Conservation (phyloP, 768 basidiomycete genomes). For the Lactifluus rugatus region DNA sequence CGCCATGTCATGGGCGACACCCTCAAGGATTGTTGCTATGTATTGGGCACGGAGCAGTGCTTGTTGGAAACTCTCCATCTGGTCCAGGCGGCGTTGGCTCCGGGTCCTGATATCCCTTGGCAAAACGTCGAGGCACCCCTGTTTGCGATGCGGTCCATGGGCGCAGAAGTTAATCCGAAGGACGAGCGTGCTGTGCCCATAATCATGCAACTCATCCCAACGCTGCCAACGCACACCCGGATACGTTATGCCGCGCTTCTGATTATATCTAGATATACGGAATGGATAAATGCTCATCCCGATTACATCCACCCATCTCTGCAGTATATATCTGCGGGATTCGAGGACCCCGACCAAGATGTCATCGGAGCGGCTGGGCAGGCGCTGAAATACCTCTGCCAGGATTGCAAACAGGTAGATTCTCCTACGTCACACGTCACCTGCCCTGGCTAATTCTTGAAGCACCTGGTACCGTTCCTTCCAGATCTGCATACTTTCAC, state of each 20-base stretch:
- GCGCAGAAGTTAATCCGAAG: constrained; percentile 76
- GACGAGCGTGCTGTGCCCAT: constrained; percentile 87
- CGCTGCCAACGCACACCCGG: constrained; percentile 78
- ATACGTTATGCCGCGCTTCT: constrained; percentile 93
- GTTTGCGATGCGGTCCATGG: constrained; percentile 98
- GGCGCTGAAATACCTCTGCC: constrained; percentile 92
- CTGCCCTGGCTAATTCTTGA: constrained; percentile 14
- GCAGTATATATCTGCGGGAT: constrained; percentile 87
- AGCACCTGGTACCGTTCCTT: constrained; percentile 88
- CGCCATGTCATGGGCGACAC: constrained; percentile 99
- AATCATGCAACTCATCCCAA: constrained; percentile 91
- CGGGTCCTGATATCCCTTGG: constrained; percentile 58
- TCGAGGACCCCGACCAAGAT: constrained; percentile 69
- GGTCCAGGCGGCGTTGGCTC: constrained; percentile 64
- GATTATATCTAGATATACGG: constrained; percentile 91
- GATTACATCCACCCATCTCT: constrained; percentile 77
- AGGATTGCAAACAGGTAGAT: constrained; percentile 83
- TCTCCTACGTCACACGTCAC: background rate
- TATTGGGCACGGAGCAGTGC: constrained; percentile 81
- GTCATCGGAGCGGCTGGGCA: constrained; percentile 92
- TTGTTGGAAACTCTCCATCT: constrained; percentile 72
- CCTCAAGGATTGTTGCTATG: constrained; percentile 94
- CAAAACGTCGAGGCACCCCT: constrained; percentile 96
- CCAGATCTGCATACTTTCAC: constrained; percentile 89
- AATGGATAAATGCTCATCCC: constrained; percentile 91